Percentiles rank a stretch among this genome's conserved stretches.
These are phyloP conservation scores for Clonostachys rosea DNA, from an alignment of 2,329 filamentous ascomycete species.

Conservation along the genomic window DNA sequence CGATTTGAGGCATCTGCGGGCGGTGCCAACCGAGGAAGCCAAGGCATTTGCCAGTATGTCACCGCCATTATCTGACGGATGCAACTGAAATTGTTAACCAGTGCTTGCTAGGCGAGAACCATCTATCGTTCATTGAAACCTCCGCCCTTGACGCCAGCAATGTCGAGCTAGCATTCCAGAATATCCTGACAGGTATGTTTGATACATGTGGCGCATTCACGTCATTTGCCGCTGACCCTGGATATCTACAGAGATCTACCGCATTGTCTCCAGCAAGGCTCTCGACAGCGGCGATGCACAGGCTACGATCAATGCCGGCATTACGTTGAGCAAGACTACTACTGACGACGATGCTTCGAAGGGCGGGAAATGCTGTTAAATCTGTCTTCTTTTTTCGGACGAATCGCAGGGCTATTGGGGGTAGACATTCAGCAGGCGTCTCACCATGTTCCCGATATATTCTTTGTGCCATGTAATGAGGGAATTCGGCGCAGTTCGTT, in stretches of 20 bases:
- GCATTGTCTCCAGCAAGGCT: constrained; percentile 96
- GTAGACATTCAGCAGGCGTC: constrained; percentile 20
- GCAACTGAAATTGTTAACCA: neutral
- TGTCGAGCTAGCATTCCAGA: constrained; percentile 98
- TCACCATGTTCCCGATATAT: constrained; percentile 2
- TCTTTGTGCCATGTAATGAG: constrained; percentile 14
- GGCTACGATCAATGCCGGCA: constrained; percentile 74
- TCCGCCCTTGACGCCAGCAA: constrained; percentile 98
- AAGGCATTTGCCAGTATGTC: constrained; percentile 91
- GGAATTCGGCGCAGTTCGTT: constrained; percentile 16
- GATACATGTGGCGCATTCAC: neutral
- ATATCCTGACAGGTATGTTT: constrained; percentile 88
- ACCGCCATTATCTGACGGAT: neutral
- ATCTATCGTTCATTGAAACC: constrained; percentile 98
- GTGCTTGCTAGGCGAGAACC: constrained; percentile 77
- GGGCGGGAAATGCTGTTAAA: constrained; percentile 77
- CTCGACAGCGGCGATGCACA: constrained; percentile 85
- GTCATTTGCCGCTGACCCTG: constrained; percentile 4
- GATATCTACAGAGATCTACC: constrained; percentile 79
- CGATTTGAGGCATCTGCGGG: constrained; percentile 97
- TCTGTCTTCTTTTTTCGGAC: neutral
- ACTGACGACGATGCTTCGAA: constrained; percentile 72
- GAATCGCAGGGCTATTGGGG: neutral
- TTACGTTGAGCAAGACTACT: constrained; percentile 76
- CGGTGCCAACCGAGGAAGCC: constrained; percentile 95